Percentiles rank a stretch among this genome's conserved stretches.
Conservation (phyloP, 2,329 filamentous ascomycete species). For the Trichoderma simmonsii region DNA sequence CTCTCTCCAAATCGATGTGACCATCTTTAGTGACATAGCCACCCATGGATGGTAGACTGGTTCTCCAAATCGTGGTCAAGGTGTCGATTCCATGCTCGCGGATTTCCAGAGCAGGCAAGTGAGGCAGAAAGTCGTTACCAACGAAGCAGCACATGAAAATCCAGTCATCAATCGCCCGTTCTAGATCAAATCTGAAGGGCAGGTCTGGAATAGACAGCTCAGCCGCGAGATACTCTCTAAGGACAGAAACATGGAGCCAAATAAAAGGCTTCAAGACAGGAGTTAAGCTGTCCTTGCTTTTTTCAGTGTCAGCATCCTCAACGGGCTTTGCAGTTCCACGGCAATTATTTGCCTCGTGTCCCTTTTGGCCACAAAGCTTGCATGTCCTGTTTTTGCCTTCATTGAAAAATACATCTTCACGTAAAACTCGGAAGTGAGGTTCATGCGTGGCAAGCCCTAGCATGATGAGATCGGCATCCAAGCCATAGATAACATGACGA, state of each 20-base stretch:
- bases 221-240: slow-evolving; percentile 88
- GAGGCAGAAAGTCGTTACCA: slow-evolving; percentile 95
- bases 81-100: slow-evolving; percentile 96
- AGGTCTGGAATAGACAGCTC: slow-evolving; percentile 82
- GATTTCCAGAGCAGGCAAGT: slow-evolving; percentile 96
- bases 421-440: slow-evolving; percentile 90
- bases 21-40: slow-evolving; percentile 97
- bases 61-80: slow-evolving; percentile 93
- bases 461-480: slow-evolving; percentile 99
- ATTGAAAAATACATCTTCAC: slow-evolving; percentile 95
- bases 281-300: slow-evolving; percentile 71
- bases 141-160: slow-evolving; percentile 99
- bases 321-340: slow-evolving; percentile 73
- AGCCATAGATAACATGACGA: slow-evolving; percentile 93
- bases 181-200: slow-evolving; percentile 86
- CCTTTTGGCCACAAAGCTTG: slow-evolving; percentile 85
- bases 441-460: slow-evolving; percentile 95
- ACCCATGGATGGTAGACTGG: slow-evolving; percentile 86
- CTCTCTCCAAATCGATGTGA: slow-evolving; percentile 79
- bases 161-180: slow-evolving; percentile 95
- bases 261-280: slow-evolving; percentile 83
- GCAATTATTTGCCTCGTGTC: slow-evolving; percentile 85
- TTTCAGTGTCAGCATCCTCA: slow-evolving; percentile 73
- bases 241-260: slow-evolving; percentile 89
- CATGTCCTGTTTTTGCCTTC: slow-evolving; percentile 80